These are phyloP conservation scores for Adansonia gregorii DNA, from an alignment of 441 rosid species.

Conservation along the genomic window DNA sequence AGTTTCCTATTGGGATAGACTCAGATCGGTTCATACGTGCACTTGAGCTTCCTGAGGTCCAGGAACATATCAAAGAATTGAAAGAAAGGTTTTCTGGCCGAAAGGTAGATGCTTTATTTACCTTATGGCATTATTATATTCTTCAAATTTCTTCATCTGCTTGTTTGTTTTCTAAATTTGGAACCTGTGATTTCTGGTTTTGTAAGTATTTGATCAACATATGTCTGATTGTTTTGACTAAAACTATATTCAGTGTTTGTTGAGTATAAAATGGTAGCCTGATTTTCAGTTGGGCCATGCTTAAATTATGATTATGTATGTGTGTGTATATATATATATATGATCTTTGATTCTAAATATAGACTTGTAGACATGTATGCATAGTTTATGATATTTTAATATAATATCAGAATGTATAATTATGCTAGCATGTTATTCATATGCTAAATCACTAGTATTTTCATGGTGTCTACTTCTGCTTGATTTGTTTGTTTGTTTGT, in stretches of 20 bases:
- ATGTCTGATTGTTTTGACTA: background rate
- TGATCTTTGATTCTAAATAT: background rate
- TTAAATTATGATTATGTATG: background rate
- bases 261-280: background rate
- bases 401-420: background rate
- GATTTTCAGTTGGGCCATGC: background rate
- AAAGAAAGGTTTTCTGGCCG: conserved; percentile 93
- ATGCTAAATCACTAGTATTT: background rate
- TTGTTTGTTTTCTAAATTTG: conserved; percentile 2
- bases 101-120: conserved; percentile 46
- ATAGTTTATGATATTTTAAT: conserved; percentile 2
- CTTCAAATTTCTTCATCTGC: conserved; percentile 10
- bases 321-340: background rate
- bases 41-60: conserved; percentile 62
- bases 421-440: background rate
- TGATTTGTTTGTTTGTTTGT: background rate
- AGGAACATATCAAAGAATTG: conserved; percentile 77
- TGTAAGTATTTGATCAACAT: conserved; percentile 3
- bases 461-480: background rate
- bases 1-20: conserved; percentile 99
- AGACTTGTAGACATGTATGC: background rate
- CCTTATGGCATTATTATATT: background rate
- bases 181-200: background rate
- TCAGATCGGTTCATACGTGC: conserved; percentile 85
- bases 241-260: conserved; percentile 7